Conservation (phyloP, 371 early-diverging fungal genomes). For the Apophysomyces variabilis region DNA sequence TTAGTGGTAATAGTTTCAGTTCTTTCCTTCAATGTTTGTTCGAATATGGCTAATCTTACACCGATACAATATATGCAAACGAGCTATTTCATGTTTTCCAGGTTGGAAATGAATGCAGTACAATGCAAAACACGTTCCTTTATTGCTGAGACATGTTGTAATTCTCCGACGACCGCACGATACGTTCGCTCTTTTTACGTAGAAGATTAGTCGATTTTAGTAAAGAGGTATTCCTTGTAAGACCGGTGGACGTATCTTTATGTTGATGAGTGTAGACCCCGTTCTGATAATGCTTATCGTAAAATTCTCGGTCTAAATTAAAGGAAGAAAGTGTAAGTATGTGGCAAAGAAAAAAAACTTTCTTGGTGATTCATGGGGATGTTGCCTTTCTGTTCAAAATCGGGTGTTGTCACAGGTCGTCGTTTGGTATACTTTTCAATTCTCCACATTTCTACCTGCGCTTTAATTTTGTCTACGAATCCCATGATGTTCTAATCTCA, state of each 20-base stretch:
- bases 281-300: conserved; percentile 26
- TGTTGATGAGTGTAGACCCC: conserved; percentile 23
- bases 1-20: too few relatives aligned
- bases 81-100: background rate
- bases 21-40: too few relatives aligned
- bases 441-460: conserved; percentile 67
- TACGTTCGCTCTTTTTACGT: conserved; percentile 36
- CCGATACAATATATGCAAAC: background rate
- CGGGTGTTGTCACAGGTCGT: conserved; percentile 59
- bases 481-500: conserved; percentile 43
- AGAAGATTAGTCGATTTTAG: background rate
- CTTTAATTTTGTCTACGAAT: conserved; percentile 62
- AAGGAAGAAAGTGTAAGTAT: background rate
- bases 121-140: background rate
- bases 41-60: background rate
- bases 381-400: conserved; percentile 63
- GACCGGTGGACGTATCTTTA: background rate
- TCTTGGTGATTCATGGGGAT: too few relatives aligned
- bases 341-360: background rate
- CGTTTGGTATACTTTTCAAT: conserved; percentile 69
- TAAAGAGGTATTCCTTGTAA: background rate
- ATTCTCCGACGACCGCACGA: conserved; percentile 43
- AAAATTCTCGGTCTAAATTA: conserved; percentile 25
- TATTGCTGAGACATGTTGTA: conserved; percentile 27
- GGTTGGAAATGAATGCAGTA: background rate